Conservation (phyloP, 2,329 filamentous ascomycete species). For the Diaporthe vaccinii region DNA sequence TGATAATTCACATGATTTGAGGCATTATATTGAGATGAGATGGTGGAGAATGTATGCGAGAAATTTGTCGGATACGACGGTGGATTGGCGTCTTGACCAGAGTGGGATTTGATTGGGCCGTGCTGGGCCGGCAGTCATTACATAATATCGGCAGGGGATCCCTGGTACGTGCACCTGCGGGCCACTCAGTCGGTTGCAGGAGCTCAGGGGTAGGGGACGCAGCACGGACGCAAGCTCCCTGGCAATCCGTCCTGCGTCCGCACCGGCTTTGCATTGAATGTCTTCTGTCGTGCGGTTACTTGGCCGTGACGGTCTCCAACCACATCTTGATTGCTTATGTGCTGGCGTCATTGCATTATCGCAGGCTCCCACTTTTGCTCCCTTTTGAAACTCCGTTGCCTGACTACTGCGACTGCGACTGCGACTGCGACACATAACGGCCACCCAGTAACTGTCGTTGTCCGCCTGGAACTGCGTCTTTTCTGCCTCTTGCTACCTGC, state of each 20-base stretch:
- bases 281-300: slow-evolving; percentile 21
- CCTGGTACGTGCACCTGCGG: neutral
- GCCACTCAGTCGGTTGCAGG: neutral
- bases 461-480: neutral
- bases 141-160: neutral
- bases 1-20: neutral
- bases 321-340: slow-evolving; percentile 17
- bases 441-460: neutral
- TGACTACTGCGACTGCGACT: slow-evolving; percentile 2
- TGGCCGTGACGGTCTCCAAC: slow-evolving; percentile 30
- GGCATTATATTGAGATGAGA: neutral
- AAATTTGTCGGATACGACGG: neutral
- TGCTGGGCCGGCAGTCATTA: neutral
- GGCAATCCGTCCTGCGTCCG: neutral
- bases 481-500: neutral
- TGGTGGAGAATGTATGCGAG: neutral
- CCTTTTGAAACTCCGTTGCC: slow-evolving; percentile 27
- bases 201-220: slow-evolving; percentile 26
- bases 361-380: slow-evolving; percentile 26
- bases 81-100: neutral
- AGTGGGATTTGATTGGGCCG: neutral
- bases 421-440: neutral
- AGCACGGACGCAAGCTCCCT: slow-evolving; percentile 14
- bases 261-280: slow-evolving; percentile 13
- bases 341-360: slow-evolving; percentile 34